Conservation (phyloP, 2,329 filamentous ascomycete genomes). For the Knufia fluminis region DNA sequence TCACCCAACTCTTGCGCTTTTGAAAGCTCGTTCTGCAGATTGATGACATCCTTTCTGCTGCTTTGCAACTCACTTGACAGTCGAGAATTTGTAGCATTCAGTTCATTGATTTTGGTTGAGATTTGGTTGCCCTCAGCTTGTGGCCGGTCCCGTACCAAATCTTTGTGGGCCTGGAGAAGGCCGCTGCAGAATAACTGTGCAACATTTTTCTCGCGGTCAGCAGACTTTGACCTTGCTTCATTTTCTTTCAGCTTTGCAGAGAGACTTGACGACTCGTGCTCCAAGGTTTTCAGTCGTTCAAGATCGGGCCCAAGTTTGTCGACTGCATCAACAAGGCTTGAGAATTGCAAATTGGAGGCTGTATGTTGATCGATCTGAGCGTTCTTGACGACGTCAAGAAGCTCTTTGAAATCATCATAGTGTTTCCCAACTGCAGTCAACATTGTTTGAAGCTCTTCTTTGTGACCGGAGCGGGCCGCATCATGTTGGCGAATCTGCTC, state of each 20-base stretch:
- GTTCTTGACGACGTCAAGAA: neutral
- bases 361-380: neutral
- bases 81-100: no score
- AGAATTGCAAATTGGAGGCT: neutral
- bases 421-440: neutral
- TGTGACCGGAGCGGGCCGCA: neutral
- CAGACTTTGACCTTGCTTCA: neutral
- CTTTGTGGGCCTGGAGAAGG: neutral
- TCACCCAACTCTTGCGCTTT: no score
- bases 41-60: no score
- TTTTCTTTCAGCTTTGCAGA: neutral
- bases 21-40: no score
- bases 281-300: neutral
- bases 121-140: neutral
- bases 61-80: no score
- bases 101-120: no score
- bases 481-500: neutral
- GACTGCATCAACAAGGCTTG: neutral
- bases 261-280: neutral
- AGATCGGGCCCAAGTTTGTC: slow-evolving; percentile 1
- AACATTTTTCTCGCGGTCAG: neutral
- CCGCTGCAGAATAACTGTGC: neutral
- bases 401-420: neutral
- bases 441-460: neutral
- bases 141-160: neutral